Base-by-base conservation (phyloP, 495 filamentous ascomycete genomes). In the Achaetomiella virescens region DNA sequence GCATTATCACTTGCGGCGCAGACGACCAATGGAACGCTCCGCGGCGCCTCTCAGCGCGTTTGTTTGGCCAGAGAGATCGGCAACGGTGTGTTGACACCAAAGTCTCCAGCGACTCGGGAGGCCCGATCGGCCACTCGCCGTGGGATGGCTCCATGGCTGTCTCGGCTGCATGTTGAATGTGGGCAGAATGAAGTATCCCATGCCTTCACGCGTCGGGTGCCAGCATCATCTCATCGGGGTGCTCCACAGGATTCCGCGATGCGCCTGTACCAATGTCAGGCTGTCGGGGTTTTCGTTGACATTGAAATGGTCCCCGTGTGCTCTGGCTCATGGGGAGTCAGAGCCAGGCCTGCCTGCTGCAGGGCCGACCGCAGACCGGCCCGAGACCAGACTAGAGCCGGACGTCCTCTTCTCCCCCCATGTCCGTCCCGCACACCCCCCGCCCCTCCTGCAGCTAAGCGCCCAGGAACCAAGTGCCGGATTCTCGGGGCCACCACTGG, bases 401-500 rank as follows among this genome's bases (percentile, higher is more conserved):
- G 31, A 1, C 24, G 4, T 22, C 20, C 6, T 36, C 37, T 18
- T 24, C 18, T 21, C 24, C 22, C 22, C 20, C 31, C 25, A 15
- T 15, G 1, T 29, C 10, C 22, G 22, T 7, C 17, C 17, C 42
- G 14, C 44, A 9, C 18, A 17, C 33, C 57, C 25, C 7, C 20
- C 21, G 6, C 33, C 21, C 15, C 17, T 5, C 21, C 38, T 54
- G 57, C 47, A 54, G 44, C 45, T 55, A 59, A 54, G 50, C 57
- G 57, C 57, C 57, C 18, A 43, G 20, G 14, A 33, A 14, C 24
- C 29, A 46, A 15, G 46, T 49, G 41, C 57, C 57, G 25, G 37
- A 59, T 51, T 45, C 51, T 59, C 57, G 57, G 57, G 57, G n/a
- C 40, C 41, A 21, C 44, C 37, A 27, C 17, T 31, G 25, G 40